Conservation (phyloP, 345 rosid genomes). For the Kandelia obovata region DNA sequence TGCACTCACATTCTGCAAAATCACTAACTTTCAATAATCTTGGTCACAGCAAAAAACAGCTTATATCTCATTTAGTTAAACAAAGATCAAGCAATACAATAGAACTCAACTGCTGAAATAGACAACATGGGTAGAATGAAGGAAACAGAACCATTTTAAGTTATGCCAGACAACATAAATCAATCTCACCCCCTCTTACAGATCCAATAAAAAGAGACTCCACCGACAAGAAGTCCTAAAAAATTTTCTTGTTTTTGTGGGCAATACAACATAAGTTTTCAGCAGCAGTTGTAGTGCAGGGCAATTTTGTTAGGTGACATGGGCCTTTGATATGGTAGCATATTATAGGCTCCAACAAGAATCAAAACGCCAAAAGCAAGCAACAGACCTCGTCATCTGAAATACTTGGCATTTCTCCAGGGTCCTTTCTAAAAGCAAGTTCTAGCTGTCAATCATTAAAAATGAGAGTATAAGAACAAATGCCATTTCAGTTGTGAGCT, state of each 20-base stretch:
- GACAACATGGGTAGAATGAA: not conserved
- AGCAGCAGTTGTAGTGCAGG: too few species aligned
- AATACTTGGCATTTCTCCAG: slow-evolving; percentile 45
- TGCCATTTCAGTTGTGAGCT: not conserved
- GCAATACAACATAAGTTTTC: too few species aligned
- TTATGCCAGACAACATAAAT: too few species aligned
- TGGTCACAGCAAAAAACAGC: not conserved
- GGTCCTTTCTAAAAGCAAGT: slow-evolving; percentile 56
- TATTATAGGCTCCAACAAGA: not conserved
- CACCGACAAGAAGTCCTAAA: not conserved
- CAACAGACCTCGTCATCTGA: slow-evolving; percentile 58
- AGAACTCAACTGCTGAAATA: not conserved
- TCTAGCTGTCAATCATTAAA: slow-evolving; percentile 59
- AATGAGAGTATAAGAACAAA: slow-evolving; percentile 6
- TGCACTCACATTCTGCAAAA: slow-evolving; percentile 53
- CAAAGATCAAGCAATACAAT: not conserved
- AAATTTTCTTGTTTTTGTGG: not conserved
- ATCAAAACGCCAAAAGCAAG: slow-evolving; percentile 8
- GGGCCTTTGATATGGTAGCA: not conserved
- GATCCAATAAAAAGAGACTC: not conserved
- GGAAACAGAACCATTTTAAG: not conserved
- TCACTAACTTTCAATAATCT: slow-evolving; percentile 6
- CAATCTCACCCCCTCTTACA: not conserved
- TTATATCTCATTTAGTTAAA: not conserved
- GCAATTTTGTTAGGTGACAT: too few species aligned